These are phyloP conservation scores for Capsella rubella DNA, from an alignment of 441 rosid species.

Conservation along the genomic window DNA sequence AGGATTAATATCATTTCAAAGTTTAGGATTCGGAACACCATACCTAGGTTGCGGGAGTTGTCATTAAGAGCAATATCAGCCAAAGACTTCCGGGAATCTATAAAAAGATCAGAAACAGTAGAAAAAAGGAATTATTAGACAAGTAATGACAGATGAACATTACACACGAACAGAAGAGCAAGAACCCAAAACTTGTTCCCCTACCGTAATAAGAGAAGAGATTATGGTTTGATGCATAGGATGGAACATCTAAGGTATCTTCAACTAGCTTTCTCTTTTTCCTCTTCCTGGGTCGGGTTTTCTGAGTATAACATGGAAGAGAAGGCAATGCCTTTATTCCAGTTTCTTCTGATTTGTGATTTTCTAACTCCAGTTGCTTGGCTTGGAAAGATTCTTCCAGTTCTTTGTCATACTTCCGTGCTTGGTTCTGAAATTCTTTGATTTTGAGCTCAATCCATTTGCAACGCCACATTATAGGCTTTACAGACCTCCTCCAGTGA, in stretches of 20 bases:
- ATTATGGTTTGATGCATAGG: conserved; percentile 61
- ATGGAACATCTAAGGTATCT: conserved; percentile 60
- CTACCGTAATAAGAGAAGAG: conserved; percentile 81
- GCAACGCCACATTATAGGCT: conserved; percentile 82
- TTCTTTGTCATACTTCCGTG: conserved; percentile 67
- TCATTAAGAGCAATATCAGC: conserved; percentile 50
- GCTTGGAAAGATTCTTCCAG: conserved; percentile 54
- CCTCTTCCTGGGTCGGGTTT: conserved; percentile 63
- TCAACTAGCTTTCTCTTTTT: conserved; percentile 75
- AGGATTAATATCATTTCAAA: conserved; percentile 23
- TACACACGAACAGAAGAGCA: background rate
- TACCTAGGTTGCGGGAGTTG: conserved; percentile 61
- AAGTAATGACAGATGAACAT: conserved; percentile 25
- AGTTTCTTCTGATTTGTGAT: conserved; percentile 45
- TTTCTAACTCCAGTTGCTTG: conserved; percentile 56
- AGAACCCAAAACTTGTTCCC: conserved; percentile 20
- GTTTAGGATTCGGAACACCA: conserved; percentile 24
- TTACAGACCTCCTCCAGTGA: conserved; percentile 81
- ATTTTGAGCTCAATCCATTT: conserved; percentile 86
- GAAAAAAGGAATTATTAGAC: conserved; percentile 15
- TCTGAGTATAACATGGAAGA: conserved; percentile 47
- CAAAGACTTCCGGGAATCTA: conserved; percentile 61
- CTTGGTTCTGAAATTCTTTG: conserved; percentile 61
- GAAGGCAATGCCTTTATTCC: conserved; percentile 56
- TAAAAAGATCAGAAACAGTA: conserved; percentile 26